Evolutionary conservation across 345 rosid species (phyloP).

Genomic region (Corchorus olitorius): DNA sequence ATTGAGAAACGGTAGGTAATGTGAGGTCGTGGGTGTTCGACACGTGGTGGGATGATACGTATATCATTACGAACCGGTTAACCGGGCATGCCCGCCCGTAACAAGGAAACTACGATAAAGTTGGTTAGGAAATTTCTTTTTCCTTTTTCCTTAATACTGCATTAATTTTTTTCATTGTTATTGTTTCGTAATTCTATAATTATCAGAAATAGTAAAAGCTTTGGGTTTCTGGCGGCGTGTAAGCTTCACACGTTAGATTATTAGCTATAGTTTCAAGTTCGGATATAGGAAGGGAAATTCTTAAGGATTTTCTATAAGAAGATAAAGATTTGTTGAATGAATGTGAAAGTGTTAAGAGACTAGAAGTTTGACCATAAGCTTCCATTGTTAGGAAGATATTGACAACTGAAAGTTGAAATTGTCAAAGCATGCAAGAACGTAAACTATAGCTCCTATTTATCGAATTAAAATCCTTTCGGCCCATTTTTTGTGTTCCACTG

Average conservation of each 20-base stretch:
- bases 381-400: neutral
- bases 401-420: conserved; percentile 21
- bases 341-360: neutral
- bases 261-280: too few species aligned
- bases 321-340: neutral
- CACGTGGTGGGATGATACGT: conserved; percentile 43
- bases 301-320: neutral
- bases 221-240: neutral
- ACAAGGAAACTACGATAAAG: neutral
- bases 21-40: conserved; percentile 21
- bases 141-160: neutral
- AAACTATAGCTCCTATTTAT: too few species aligned
- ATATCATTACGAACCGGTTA: conserved; percentile 23
- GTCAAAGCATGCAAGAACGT: neutral
- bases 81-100: conserved; percentile 36
- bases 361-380: conserved; percentile 18
- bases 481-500: too few species aligned
- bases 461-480: too few species aligned
- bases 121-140: neutral
- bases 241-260: conserved; percentile 19
- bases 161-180: neutral
- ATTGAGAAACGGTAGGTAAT: conserved; percentile 18
- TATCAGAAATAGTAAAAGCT: neutral
- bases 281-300: neutral
- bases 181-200: neutral